These are phyloP conservation scores for Vitis hybrid DNA, from an alignment of 177 flowering plant genomes.

Conservation along the genomic window DNA sequence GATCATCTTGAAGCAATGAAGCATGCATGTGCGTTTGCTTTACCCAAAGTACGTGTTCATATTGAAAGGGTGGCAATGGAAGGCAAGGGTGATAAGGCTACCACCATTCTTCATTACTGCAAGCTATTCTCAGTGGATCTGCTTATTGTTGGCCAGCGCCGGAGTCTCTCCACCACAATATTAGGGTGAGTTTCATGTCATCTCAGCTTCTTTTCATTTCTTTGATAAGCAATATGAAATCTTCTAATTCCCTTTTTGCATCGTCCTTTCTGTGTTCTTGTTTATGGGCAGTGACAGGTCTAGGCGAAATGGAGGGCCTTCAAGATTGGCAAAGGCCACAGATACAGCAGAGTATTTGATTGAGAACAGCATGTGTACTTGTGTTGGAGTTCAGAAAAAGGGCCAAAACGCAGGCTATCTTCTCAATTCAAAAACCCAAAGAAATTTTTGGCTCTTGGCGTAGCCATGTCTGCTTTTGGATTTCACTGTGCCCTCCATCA, in stretches of 20 bases:
- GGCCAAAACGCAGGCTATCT: constrained; percentile 72
- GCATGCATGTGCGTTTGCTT: constrained; percentile 33
- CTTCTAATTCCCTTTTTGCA: neutral
- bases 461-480: constrained; percentile 6
- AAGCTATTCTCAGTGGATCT: constrained; percentile 35
- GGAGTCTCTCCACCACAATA: constrained; percentile 47
- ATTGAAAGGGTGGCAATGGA: constrained; percentile 47
- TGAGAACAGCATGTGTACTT: constrained; percentile 68
- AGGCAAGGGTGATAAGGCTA: constrained; percentile 49
- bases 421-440: constrained; percentile 62
- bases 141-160: constrained; percentile 64
- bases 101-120: constrained; percentile 40
- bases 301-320: constrained; percentile 31
- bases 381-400: constrained; percentile 70
- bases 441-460: constrained; percentile 77
- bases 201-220: neutral
- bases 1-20: constrained; percentile 71
- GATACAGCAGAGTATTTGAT: constrained; percentile 71
- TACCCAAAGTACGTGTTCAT: constrained; percentile 42
- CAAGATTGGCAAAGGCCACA: constrained; percentile 21
- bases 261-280: no score
- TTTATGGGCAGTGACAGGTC: constrained; percentile 14
- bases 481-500: neutral
- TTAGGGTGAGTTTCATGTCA: constrained; percentile 44
- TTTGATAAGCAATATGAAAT: no score